Evolutionary conservation across 106 monocot genomes (phyloP), one percentile per base, ranked within the genome.

Genomic region (Allium cepa): DNA sequence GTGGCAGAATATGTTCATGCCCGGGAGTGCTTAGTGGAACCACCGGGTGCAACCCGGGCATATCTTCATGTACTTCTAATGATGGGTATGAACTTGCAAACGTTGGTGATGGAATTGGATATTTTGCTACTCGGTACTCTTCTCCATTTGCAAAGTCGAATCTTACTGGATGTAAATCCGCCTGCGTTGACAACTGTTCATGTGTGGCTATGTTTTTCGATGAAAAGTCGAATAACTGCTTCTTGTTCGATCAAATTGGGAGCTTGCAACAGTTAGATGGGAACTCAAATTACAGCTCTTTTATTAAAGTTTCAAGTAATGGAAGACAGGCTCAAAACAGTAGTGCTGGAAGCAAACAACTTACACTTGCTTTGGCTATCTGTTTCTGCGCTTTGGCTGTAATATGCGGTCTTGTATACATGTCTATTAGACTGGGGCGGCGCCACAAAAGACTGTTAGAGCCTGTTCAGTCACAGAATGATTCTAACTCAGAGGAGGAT

Each of bases 181-280:
- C 79, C 0, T 93, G 93, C 72, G 28, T 36, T 48, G 65, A 13
- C 4, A 93, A 93, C 62, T 93, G 93, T 76, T 88, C 93, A 1
- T 93, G 93, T 59, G 51, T 81, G 28, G 93, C 83, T 3, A 27
- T 81, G 57, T 81, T 93, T 81, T 73, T 74, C 12, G 81, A 89
- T 3, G 28, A 53, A 8, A 52, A 17, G 3, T 76, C 85, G 17
- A 63, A 80, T 4, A 61, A 77, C 26, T 93, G 92, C 66, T 88
- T 76, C 53, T 45, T 88, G 50, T 93, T 88, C 59, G 72, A 77
- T 66, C 75, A 83, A 64, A 85, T 93, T 36, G 88, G 85, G 9
- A 93, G 83, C 78, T 68, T 93, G 47, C 64, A 74, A 56, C 75
- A 78, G 15, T 68, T 69, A 15, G 26, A 1, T n/a, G 17, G 61